Base-by-base conservation (phyloP, 2,329 filamentous ascomycete genomes). In the Epichloe aotearoae region DNA sequence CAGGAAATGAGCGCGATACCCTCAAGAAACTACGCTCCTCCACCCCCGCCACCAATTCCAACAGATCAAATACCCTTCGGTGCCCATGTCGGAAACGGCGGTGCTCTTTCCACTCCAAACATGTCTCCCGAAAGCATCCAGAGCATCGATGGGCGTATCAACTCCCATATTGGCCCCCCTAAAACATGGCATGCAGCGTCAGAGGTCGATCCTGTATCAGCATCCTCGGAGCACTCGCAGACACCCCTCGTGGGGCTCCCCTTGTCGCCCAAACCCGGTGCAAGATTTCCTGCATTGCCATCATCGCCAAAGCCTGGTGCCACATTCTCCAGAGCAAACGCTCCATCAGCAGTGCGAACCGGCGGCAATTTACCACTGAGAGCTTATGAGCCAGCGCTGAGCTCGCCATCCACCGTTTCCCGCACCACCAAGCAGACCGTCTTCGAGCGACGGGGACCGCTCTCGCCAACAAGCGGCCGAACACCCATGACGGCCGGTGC, bases 381-480 rank as follows among this genome's bases (percentile, higher is more conserved):
- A 53, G 78, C 79, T 6, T 83, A 82, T 56, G 79, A 83, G 60
- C 73, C 76, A n/a, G 61, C 74, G 1, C 54, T 79, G 45, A 65
- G 64, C 47, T 79, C 77, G 30, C 77, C 78, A 2, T 69, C 67
- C 4, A 69, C 71, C 5, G 64, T 67, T 36, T 55, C 62, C 6
- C 68, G 72, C 49, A 74, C 69, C 4, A 79, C 78, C 30, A 83
- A 82, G 68, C 79, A 83, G 62, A 84, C 81, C 0, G 76, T 82
- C 1, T 78, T 84, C 54, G 80, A 83, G 59, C 71, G 80, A 34
- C 69, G 67, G 20, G 69, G 66, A 0, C 75, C 77, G 1, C 59
- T 78, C 51, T 79, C 78, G 3, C 80, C 82, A 3, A 67, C 66
- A 0, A 78, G 76, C 1, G 71, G 79, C 23, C 77, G 76, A 44